Percentiles rank a stretch among this genome's conserved stretches.
Evolutionary conservation across 2,329 filamentous ascomycete genomes (phyloP).

Genomic region (Helotiales sp.): DNA sequence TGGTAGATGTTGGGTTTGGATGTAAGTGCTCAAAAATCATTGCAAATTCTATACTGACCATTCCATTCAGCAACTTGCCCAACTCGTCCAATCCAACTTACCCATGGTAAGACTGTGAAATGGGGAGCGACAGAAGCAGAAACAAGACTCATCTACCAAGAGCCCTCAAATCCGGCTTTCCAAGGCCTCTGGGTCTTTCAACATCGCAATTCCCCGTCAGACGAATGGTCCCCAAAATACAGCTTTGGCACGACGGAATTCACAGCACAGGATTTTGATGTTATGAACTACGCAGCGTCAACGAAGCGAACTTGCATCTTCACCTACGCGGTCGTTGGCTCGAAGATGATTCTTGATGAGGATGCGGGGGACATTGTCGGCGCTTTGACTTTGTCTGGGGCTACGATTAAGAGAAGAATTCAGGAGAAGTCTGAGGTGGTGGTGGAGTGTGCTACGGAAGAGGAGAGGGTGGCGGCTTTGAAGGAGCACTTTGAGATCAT

Average conservation of each 20-base stretch:
- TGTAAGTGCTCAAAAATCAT: background rate
- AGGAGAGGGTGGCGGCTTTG: conserved; percentile 55
- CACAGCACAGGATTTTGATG: conserved; percentile 60
- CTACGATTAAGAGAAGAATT: conserved; percentile 56
- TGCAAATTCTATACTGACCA: background rate
- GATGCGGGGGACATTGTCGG: conserved; percentile 53
- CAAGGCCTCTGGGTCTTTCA: conserved; percentile 65
- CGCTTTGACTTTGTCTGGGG: conserved; percentile 54
- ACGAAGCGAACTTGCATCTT: conserved; percentile 57
- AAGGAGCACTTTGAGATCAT: conserved; percentile 56
- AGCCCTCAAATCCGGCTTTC: conserved; percentile 49
- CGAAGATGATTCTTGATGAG: conserved; percentile 58
- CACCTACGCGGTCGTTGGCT: conserved; percentile 56
- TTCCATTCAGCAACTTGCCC: conserved; percentile 43
- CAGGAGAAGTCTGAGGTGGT: conserved; percentile 54
- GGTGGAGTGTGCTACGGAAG: conserved; percentile 53
- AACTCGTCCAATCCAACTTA: conserved; percentile 59
- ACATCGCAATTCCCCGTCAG: conserved; percentile 52
- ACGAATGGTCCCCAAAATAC: conserved; percentile 57
- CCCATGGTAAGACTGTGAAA: conserved; percentile 43
- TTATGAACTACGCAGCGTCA: conserved; percentile 62
- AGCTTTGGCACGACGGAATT: conserved; percentile 59
- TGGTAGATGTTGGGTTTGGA: conserved; percentile 58
- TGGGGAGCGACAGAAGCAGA: conserved; percentile 56
- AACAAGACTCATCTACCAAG: conserved; percentile 55